These are phyloP conservation scores for Penicillium goetzii DNA, from an alignment of 495 filamentous ascomycete species.

Conservation along the genomic window DNA sequence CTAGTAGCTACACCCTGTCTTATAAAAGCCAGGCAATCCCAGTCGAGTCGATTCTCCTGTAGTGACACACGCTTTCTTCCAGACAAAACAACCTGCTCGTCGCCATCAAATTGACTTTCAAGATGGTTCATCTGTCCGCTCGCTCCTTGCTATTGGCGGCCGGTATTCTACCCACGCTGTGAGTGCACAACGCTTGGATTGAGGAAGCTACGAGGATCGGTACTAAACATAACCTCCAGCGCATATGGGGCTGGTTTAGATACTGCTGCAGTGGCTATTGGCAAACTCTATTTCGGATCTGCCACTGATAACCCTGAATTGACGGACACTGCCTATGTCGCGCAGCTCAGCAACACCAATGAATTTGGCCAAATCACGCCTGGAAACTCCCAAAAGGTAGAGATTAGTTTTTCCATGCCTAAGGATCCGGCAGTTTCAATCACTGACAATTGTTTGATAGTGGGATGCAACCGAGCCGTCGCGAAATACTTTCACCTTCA, in stretches of 20 bases:
- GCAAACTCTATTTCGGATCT: constrained; percentile 62
- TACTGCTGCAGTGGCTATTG: constrained; percentile 54
- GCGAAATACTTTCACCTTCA: constrained; percentile 53
- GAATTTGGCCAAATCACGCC: constrained; percentile 65
- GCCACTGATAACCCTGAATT: constrained; percentile 59
- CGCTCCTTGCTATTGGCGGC: constrained; percentile 32
- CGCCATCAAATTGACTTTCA: constrained; percentile 3
- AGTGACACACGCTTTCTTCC: neutral
- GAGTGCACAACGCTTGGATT: neutral
- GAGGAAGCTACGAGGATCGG: neutral
- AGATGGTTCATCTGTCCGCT: constrained; percentile 31
- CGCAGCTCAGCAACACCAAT: constrained; percentile 47
- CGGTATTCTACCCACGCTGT: constrained; percentile 33
- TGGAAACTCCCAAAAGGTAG: constrained; percentile 60
- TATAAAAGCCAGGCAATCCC: constrained; percentile 5
- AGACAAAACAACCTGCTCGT: neutral
- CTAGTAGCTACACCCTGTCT: neutral
- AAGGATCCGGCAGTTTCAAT: neutral
- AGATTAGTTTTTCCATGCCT: neutral
- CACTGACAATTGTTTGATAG: constrained; percentile 25
- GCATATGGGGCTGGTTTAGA: constrained; percentile 43
- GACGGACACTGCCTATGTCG: constrained; percentile 53
- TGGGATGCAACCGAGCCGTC: constrained; percentile 57
- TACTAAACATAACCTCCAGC: constrained; percentile 17
- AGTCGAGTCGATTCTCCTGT: neutral